Percentiles rank a stretch among this genome's conserved stretches.
Evolutionary conservation across 1,284 basidiomycete genomes (phyloP).

Genomic region (Cronartium quercuum): DNA sequence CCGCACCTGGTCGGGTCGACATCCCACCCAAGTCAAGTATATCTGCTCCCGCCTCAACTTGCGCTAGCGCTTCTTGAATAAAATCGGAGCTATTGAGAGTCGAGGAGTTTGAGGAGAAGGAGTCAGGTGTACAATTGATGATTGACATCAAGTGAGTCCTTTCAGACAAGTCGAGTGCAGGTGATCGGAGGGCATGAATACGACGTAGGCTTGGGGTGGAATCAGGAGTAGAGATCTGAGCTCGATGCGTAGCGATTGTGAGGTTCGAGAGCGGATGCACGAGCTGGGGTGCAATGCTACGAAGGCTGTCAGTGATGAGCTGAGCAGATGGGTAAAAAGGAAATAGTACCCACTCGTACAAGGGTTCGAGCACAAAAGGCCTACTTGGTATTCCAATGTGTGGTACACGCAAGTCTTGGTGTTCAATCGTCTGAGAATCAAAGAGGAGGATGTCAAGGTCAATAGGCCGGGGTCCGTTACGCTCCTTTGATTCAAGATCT

Average conservation of each 20-base stretch:
- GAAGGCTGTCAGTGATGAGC: background rate
- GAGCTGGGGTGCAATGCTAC: conserved; percentile 12
- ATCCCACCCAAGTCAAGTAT: conserved; percentile 92
- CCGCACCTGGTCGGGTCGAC: conserved; percentile 75
- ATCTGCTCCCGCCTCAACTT: conserved; percentile 57
- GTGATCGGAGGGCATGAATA: conserved; percentile 48
- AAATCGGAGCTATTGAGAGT: conserved; percentile 50
- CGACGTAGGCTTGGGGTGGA: conserved; percentile 54
- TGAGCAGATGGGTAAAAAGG: background rate
- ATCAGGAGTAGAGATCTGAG: conserved; percentile 37
- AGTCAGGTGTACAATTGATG: conserved; percentile 91
- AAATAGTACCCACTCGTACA: conserved; percentile 57
- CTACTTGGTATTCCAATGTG: conserved; percentile 75
- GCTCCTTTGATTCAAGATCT: conserved; percentile 60
- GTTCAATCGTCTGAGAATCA: conserved; percentile 61
- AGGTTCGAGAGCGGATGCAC: conserved; percentile 5
- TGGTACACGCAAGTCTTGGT: conserved; percentile 66
- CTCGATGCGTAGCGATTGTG: background rate
- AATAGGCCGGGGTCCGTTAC: conserved; percentile 81
- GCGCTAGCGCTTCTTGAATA: background rate
- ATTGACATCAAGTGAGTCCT: conserved; percentile 81
- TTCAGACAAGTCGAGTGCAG: conserved; percentile 37
- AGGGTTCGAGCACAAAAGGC: conserved; percentile 83
- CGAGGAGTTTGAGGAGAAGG: conserved; percentile 81
- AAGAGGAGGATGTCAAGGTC: conserved; percentile 88